Evolutionary conservation across 768 basidiomycete species (phyloP).

Genomic region (Rhodotorula toruloides): DNA sequence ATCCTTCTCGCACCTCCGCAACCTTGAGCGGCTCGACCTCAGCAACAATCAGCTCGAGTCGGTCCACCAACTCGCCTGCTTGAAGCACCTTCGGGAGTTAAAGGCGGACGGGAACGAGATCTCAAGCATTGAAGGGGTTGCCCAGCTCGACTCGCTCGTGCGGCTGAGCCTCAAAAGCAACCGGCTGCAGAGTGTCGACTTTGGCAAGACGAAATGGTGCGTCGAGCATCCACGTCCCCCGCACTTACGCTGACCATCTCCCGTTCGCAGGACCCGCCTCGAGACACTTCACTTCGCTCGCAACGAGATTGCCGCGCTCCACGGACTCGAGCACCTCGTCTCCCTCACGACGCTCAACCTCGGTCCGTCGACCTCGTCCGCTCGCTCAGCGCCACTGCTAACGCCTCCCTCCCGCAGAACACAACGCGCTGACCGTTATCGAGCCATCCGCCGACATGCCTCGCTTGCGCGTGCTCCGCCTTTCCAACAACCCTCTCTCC

Average conservation of each 20-base stretch:
- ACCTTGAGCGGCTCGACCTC: conserved; percentile 84
- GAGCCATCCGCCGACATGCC: conserved; percentile 52
- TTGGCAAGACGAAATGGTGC: conserved; percentile 64
- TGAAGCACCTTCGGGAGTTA: conserved; percentile 80
- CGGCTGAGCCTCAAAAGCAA: conserved; percentile 80
- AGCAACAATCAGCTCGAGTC: conserved; percentile 85
- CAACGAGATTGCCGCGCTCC: conserved; percentile 61
- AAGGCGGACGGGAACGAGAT: conserved; percentile 84
- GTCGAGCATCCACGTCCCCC: conserved; percentile 43
- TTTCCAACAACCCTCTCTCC: conserved; percentile 73
- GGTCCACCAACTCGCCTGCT: conserved; percentile 68
- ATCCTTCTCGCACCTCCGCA: conserved; percentile 77
- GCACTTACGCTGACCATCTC: conserved; percentile 35
- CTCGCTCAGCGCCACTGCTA: no score
- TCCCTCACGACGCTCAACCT: conserved; percentile 67
- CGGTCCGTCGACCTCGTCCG: conserved; percentile 62
- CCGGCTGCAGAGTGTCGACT: conserved; percentile 59
- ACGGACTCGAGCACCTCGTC: conserved; percentile 54
- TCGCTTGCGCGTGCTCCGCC: conserved; percentile 72
- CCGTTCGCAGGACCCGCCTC: conserved; percentile 51
- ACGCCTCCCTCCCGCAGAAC: conserved; percentile 53
- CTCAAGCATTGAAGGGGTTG: conserved; percentile 65
- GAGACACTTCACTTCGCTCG: conserved; percentile 77
- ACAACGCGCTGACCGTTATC: conserved; percentile 62
- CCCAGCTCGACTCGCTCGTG: conserved; percentile 70